phyloP scores from a whole-genome alignment of 1,284 basidiomycete species.

The Ceratorhiza oryzae-sativae region DNA sequence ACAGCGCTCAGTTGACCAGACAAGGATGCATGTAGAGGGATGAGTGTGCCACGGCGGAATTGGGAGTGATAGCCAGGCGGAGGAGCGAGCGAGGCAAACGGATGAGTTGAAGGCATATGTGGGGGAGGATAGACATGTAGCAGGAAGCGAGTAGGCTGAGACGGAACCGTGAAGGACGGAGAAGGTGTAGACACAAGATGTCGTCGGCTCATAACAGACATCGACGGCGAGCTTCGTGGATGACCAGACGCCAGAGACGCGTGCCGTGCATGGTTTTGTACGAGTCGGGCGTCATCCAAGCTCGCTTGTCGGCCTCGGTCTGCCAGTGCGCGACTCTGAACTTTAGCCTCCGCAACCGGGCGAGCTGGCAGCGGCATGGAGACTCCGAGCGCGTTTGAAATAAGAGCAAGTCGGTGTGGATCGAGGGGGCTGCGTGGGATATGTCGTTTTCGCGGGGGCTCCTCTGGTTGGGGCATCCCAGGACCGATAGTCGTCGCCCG shows the following conservation, averaged over 20 bases:
- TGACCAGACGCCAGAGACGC: slow-evolving; percentile 43
- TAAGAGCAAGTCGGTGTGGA: slow-evolving; percentile 75
- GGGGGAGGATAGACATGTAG: slow-evolving; percentile 78
- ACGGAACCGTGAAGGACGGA: slow-evolving; percentile 48
- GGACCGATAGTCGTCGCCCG: slow-evolving; percentile 19
- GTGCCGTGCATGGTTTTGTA: slow-evolving; percentile 10
- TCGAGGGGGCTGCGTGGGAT: slow-evolving; percentile 69
- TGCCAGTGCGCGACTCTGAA: slow-evolving; percentile 47
- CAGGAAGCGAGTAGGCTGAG: slow-evolving; percentile 66
- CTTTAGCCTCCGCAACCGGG: slow-evolving; percentile 45
- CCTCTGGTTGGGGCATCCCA: not conserved
- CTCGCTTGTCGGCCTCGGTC: slow-evolving; percentile 45
- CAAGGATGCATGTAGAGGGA: slow-evolving; percentile 73
- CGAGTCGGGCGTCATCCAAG: slow-evolving; percentile 16
- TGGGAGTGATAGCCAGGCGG: slow-evolving; percentile 74
- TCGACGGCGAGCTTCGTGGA: slow-evolving; percentile 58
- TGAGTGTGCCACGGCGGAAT: slow-evolving; percentile 75
- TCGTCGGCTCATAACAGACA: slow-evolving; percentile 63
- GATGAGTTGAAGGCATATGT: slow-evolving; percentile 66
- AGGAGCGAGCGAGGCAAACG: slow-evolving; percentile 60
- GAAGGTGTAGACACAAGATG: slow-evolving; percentile 48
- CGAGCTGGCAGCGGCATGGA: slow-evolving; percentile 67
- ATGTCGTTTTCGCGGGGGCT: slow-evolving; percentile 20
- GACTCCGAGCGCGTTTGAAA: slow-evolving; percentile 82
- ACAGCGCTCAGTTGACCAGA: slow-evolving; percentile 78